Percentiles rank a stretch among this genome's conserved stretches.
Evolutionary conservation across 2,329 filamentous ascomycete species (phyloP).

Genomic region (Ilyonectria sp.): DNA sequence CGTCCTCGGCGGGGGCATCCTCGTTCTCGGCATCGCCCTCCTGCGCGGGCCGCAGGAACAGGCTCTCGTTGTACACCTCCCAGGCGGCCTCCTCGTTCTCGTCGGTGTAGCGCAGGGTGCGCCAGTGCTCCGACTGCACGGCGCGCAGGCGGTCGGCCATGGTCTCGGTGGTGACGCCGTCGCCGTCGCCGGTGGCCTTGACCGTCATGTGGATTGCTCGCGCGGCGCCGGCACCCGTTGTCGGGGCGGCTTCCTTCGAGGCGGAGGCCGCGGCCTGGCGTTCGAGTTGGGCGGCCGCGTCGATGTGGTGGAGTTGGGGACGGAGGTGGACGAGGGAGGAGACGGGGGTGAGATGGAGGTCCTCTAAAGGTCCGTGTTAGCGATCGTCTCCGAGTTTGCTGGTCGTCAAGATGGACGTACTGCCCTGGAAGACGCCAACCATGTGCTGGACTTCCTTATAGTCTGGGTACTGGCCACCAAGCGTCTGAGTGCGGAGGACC

Average conservation of each 20-base stretch:
- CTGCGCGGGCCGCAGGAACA: conserved; percentile 61
- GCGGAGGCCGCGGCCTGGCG: conserved; percentile 59
- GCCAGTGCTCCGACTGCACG: conserved; percentile 89
- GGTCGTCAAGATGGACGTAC: conserved; percentile 63
- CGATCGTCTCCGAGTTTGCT: not conserved
- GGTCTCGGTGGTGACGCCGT: conserved; percentile 76
- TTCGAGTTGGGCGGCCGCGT: conserved; percentile 84
- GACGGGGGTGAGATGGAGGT: conserved; percentile 89
- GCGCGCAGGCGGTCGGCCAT: conserved; percentile 82
- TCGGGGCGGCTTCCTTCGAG: conserved; percentile 53
- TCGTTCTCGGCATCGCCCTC: conserved; percentile 36
- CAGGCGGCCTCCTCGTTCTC: conserved; percentile 85
- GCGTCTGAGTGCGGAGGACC: conserved; percentile 84
- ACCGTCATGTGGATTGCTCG: conserved; percentile 90
- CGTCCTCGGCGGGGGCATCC: conserved; percentile 35
- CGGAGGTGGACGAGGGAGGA: conserved; percentile 89
- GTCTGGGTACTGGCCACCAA: conserved; percentile 84
- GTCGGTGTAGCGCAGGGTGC: conserved; percentile 83
- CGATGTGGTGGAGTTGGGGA: conserved; percentile 93
- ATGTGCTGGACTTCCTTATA: conserved; percentile 86
- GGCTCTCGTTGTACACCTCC: conserved; percentile 80
- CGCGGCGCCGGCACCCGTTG: conserved; percentile 65
- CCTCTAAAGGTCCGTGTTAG: conserved; percentile 66
- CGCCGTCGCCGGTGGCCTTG: conserved; percentile 81
- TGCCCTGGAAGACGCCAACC: conserved; percentile 89